These are phyloP conservation scores for Neurospora discreta DNA, from an alignment of 495 filamentous ascomycete genomes.

Conservation along the genomic window DNA sequence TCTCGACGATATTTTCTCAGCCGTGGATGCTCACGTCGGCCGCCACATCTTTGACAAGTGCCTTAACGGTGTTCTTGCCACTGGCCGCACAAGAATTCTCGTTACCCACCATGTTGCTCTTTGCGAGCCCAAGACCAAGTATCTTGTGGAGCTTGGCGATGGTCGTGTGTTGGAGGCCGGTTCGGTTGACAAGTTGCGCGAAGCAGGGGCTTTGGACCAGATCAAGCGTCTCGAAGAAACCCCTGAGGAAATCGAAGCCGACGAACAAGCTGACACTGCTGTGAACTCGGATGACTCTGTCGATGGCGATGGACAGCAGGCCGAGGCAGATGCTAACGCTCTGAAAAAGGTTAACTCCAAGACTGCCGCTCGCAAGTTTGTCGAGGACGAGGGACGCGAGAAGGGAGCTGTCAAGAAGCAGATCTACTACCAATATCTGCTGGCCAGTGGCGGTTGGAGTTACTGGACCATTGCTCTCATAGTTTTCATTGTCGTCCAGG, in stretches of 20 bases:
- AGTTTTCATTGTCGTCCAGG: slow-evolving; percentile 41
- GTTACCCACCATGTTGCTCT: slow-evolving; percentile 76
- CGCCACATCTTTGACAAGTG: slow-evolving; percentile 66
- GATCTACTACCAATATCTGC: slow-evolving; percentile 56
- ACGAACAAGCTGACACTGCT: slow-evolving; percentile 30
- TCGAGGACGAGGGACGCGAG: slow-evolving; percentile 62
- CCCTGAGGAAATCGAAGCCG: slow-evolving; percentile 31
- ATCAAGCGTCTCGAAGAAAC: slow-evolving; percentile 48
- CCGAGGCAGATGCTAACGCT: slow-evolving; percentile 20
- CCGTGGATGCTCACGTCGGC: slow-evolving; percentile 64
- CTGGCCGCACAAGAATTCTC: slow-evolving; percentile 63
- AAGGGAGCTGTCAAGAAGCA: slow-evolving; percentile 49
- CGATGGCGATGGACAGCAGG: slow-evolving; percentile 13
- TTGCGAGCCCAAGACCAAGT: slow-evolving; percentile 57
- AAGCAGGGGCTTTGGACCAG: slow-evolving; percentile 42
- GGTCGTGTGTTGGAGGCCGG: slow-evolving; percentile 55
- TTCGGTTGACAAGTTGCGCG: slow-evolving; percentile 42
- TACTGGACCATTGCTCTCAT: slow-evolving; percentile 50
- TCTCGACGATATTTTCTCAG: slow-evolving; percentile 78
- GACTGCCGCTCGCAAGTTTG: slow-evolving; percentile 47
- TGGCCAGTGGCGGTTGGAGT: slow-evolving; percentile 50
- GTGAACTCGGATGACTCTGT: slow-evolving; percentile 33
- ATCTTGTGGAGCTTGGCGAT: slow-evolving; percentile 56
- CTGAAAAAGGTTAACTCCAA: slow-evolving; percentile 35
- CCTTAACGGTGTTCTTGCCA: slow-evolving; percentile 54